phyloP scores from a whole-genome alignment of 1,284 basidiomycete species.

The Rhodotorula sp. region DNA sequence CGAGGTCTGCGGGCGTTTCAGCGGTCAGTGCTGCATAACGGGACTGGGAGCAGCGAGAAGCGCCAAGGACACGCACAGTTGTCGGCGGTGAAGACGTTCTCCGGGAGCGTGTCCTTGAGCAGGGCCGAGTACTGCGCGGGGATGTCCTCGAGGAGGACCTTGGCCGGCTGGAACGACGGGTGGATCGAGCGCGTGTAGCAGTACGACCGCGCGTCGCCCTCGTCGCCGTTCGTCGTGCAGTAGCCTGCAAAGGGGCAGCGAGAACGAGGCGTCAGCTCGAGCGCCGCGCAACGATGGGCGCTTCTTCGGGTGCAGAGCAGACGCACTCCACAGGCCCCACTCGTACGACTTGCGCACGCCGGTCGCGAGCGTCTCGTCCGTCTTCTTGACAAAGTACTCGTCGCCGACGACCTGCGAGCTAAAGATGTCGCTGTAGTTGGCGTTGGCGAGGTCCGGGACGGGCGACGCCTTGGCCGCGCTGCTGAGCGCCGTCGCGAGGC shows the following conservation, averaged over 20 bases:
- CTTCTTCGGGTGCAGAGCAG: not conserved
- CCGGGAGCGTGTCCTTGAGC: constrained; percentile 29
- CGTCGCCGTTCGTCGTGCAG: constrained; percentile 31
- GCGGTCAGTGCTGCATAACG: no score
- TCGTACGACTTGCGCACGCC: constrained; percentile 42
- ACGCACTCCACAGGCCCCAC: constrained; percentile 40
- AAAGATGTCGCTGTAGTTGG: constrained; percentile 26
- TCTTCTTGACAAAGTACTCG: constrained; percentile 19
- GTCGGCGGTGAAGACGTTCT: constrained; percentile 33
- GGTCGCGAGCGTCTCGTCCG: constrained; percentile 19
- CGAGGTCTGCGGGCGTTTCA: constrained; percentile 25
- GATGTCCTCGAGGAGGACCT: constrained; percentile 37
- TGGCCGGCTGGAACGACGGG: constrained; percentile 36
- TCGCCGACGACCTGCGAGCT: not conserved
- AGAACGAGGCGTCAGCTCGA: not conserved
- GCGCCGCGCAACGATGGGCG: not conserved
- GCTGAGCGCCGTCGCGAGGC: constrained; percentile 31
- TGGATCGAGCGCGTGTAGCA: constrained; percentile 35
- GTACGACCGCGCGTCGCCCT: constrained; percentile 27
- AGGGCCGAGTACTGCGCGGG: constrained; percentile 22
- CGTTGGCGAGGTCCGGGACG: not conserved
- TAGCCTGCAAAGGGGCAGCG: constrained; percentile 14
- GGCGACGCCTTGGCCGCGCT: constrained; percentile 3
- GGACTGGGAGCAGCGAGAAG: not conserved
- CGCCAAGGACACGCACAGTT: constrained; percentile 9